These are phyloP conservation scores for Pseudocercospora macadamiae DNA, from an alignment of 2,329 filamentous ascomycete species.

Conservation along the genomic window DNA sequence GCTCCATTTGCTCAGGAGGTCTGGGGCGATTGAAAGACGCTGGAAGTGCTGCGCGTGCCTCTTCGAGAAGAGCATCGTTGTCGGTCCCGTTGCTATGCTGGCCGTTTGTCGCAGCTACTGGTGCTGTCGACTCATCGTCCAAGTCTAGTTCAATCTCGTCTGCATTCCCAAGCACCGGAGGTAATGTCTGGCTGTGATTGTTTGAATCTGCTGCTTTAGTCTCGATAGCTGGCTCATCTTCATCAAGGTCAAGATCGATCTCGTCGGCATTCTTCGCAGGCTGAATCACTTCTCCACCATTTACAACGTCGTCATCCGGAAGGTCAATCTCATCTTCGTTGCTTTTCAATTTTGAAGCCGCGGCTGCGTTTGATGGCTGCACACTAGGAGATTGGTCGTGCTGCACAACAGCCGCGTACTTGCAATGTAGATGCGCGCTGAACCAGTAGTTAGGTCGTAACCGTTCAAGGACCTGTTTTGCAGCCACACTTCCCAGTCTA, in stretches of 20 bases:
- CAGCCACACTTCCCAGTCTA: conserved; percentile 77
- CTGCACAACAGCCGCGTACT: conserved; percentile 69
- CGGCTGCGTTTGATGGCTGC: neutral
- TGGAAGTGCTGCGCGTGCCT: conserved; percentile 69
- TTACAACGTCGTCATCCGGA: conserved; percentile 44
- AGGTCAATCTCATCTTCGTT: conserved; percentile 40
- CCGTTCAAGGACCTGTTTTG: conserved; percentile 77
- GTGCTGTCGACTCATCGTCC: conserved; percentile 24
- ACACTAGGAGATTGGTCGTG: conserved; percentile 39
- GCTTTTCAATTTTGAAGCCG: neutral
- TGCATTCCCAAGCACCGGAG: too few relatives aligned
- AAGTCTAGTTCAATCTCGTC: conserved; percentile 49
- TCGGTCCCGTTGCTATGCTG: neutral
- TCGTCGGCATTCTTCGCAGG: conserved; percentile 62
- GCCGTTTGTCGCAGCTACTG: conserved; percentile 12
- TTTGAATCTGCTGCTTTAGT: conserved; percentile 15
- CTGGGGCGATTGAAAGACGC: conserved; percentile 63
- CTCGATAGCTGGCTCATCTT: conserved; percentile 19
- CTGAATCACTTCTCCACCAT: neutral
- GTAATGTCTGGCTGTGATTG: too few relatives aligned
- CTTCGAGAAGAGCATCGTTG: conserved; percentile 9
- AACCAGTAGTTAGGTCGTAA: conserved; percentile 89
- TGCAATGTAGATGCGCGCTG: conserved; percentile 84
- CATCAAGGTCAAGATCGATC: conserved; percentile 59
- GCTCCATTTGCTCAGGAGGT: conserved; percentile 58